These are phyloP conservation scores for Epichloe elymi DNA, from an alignment of 2,329 filamentous ascomycete genomes.

Conservation along the genomic window DNA sequence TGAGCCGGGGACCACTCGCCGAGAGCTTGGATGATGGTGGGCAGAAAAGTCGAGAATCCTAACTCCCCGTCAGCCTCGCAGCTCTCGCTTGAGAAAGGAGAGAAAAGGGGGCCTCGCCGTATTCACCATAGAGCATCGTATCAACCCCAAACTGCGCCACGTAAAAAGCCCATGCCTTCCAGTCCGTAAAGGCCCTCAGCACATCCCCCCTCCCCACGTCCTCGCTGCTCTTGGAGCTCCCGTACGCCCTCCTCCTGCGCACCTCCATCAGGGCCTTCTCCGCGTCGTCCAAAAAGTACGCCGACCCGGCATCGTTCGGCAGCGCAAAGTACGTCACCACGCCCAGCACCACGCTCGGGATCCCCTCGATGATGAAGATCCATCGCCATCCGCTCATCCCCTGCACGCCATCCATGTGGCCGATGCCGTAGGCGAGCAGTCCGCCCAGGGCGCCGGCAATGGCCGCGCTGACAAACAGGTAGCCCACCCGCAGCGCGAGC, in stretches of 20 bases:
- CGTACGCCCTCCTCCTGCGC: conserved; percentile 28
- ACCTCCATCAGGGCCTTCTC: conserved; percentile 53
- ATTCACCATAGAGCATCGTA: conserved; percentile 55
- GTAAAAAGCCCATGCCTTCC: conserved; percentile 63
- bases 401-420: conserved; percentile 53
- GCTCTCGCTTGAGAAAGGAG: background rate
- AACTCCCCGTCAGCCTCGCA: background rate
- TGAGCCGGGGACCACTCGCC: conserved; percentile 49
- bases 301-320: conserved; percentile 32
- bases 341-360: conserved; percentile 27
- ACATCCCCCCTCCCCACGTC: conserved; percentile 47
- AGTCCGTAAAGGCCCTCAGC: conserved; percentile 53
- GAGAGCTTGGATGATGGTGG: conserved; percentile 62
- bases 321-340: conserved; percentile 20
- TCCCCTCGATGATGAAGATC: conserved; percentile 47
- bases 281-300: conserved; percentile 42
- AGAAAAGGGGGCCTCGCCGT: no score
- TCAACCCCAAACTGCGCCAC: conserved; percentile 59
- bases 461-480: conserved; percentile 58
- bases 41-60: conserved; percentile 66
- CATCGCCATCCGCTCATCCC: conserved; percentile 59
- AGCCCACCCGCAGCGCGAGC: conserved; percentile 58
- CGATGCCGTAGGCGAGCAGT: conserved; percentile 59
- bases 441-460: conserved; percentile 61
- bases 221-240: conserved; percentile 31